Conservation (phyloP, 139 green algal species). For the Tetradesmus obliquus region DNA sequence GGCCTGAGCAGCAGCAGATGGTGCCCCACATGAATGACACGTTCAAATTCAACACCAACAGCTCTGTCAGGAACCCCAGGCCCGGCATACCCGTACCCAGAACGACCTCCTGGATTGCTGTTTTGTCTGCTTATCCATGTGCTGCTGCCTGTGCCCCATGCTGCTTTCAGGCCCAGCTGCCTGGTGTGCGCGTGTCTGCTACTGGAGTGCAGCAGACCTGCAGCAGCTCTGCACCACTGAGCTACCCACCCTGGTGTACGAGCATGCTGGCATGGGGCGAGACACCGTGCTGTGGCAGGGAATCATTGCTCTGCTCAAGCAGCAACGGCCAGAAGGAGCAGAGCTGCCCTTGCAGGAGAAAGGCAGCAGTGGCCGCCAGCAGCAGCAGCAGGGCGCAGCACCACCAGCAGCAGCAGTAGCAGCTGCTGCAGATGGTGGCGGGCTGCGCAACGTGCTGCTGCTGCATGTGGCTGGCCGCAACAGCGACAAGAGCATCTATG, state of each 20-base stretch:
- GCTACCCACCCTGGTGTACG: constrained; percentile 8
- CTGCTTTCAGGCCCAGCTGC: not conserved
- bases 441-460: constrained; percentile 1
- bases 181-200: not conserved
- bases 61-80: too few species aligned
- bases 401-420: not conserved
- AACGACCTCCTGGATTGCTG: too few species aligned
- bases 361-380: not conserved
- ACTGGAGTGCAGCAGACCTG: not conserved
- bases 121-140: too few species aligned
- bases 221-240: not conserved
- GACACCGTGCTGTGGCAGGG: not conserved
- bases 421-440: not conserved
- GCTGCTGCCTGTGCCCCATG: not conserved
- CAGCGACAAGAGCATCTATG: not conserved
- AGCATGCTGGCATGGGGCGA: not conserved
- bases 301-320: not conserved
- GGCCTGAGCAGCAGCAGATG: too few species aligned
- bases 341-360: not conserved
- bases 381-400: not conserved
- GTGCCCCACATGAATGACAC: too few species aligned
- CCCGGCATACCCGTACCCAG: too few species aligned
- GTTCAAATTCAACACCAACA: too few species aligned
- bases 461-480: constrained; percentile 9
- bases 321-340: not conserved